phyloP scores from a whole-genome alignment of 495 filamentous ascomycete species.

The Penicillium flavigenum region DNA sequence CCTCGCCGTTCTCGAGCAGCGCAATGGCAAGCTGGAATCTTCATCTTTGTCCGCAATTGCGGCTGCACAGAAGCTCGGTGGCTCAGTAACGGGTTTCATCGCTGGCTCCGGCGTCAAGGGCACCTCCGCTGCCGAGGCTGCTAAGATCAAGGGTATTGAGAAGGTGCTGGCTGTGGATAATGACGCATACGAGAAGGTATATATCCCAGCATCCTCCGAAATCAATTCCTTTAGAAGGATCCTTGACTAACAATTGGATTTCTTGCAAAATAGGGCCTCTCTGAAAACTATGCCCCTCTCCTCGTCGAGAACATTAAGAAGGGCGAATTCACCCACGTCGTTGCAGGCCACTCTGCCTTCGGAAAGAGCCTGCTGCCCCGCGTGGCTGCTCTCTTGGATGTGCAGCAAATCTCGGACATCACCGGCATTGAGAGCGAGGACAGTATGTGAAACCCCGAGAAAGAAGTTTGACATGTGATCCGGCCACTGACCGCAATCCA shows the following conservation, averaged over 20 bases:
- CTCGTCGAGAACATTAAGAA: conserved; percentile 95
- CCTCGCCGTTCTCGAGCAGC: conserved; percentile 89
- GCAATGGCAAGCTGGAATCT: conserved; percentile 78
- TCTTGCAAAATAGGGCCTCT: conserved; percentile 62
- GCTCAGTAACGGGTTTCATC: conserved; percentile 79
- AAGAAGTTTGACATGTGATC: conserved; percentile 24
- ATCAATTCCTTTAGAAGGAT: background rate
- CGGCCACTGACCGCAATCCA: conserved; percentile 29
- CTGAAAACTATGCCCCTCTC: conserved; percentile 93
- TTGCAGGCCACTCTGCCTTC: conserved; percentile 90
- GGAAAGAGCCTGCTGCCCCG: conserved; percentile 96
- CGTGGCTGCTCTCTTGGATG: conserved; percentile 88
- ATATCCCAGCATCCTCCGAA: background rate
- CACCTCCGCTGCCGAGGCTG: conserved; percentile 77
- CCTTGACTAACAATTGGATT: conserved; percentile 6
- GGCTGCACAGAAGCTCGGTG: conserved; percentile 83
- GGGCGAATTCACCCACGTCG: conserved; percentile 84
- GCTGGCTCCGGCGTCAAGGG: conserved; percentile 77
- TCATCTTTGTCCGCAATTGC: conserved; percentile 84
- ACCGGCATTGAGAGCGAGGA: conserved; percentile 83
- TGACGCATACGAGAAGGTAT: conserved; percentile 86
- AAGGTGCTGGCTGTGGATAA: conserved; percentile 90
- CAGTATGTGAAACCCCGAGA: conserved; percentile 50
- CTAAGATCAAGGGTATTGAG: conserved; percentile 84
- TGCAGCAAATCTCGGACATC: conserved; percentile 91